A percentile compares a stretch with the other conserved stretches of the same genome.
phyloP scores from a whole-genome alignment of 2,329 filamentous ascomycete genomes.

The Eutypa lata region DNA sequence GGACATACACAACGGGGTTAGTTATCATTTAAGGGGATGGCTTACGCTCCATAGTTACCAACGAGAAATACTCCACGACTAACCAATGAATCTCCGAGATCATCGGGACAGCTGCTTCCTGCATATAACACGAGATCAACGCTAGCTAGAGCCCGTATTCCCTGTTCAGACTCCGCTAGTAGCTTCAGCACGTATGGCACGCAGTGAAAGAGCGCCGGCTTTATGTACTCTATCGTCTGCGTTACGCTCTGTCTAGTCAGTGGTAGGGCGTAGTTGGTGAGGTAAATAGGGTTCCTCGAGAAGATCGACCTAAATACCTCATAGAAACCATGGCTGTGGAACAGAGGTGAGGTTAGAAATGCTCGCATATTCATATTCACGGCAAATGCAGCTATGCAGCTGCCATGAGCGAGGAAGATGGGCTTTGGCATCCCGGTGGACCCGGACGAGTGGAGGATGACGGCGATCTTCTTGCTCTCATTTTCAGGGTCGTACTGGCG shows the following conservation, averaged over 20 bases:
- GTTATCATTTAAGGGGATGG: slow-evolving; percentile 2
- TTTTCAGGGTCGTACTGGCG: slow-evolving; percentile 9
- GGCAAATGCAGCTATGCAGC: slow-evolving; percentile 42
- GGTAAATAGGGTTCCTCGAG: slow-evolving; percentile 40
- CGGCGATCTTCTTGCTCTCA: slow-evolving; percentile 14
- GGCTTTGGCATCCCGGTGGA: slow-evolving; percentile 55
- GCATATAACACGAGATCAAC: slow-evolving; percentile 47
- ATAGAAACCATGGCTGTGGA: slow-evolving; percentile 49
- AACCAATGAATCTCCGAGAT: slow-evolving; percentile 47
- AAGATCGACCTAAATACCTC: slow-evolving; percentile 46
- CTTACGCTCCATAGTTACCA: slow-evolving; percentile 47
- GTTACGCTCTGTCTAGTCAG: slow-evolving; percentile 43
- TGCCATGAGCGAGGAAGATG: slow-evolving; percentile 48
- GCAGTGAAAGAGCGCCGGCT: slow-evolving; percentile 48
- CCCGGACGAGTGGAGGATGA: slow-evolving; percentile 38
- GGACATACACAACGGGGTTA: background rate
- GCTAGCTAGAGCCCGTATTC: slow-evolving; percentile 39
- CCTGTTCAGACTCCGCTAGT: slow-evolving; percentile 50
- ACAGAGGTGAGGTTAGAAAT: slow-evolving; percentile 48
- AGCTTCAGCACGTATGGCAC: slow-evolving; percentile 59
- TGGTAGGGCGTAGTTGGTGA: slow-evolving; percentile 47
- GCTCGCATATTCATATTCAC: slow-evolving; percentile 39
- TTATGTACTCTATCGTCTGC: slow-evolving; percentile 34
- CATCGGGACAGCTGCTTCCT: slow-evolving; percentile 51
- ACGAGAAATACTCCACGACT: slow-evolving; percentile 46